phyloP scores from a whole-genome alignment of 768 basidiomycete species.

The Russula brevipes region DNA sequence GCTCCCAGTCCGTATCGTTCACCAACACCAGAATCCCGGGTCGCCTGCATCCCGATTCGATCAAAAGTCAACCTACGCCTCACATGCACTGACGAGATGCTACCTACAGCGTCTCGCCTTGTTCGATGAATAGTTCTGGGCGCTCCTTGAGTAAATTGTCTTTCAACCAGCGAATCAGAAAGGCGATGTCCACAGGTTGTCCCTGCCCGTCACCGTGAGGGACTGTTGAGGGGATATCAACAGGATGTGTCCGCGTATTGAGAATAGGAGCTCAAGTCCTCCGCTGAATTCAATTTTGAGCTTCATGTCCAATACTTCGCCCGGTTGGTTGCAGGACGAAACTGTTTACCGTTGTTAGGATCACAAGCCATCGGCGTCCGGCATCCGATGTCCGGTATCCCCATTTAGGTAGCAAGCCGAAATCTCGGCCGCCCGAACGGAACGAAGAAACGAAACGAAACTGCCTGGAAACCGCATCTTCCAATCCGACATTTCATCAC shows the following conservation, averaged over 20 bases:
- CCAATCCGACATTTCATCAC: too few species aligned
- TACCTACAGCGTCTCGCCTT: slow-evolving; percentile 70
- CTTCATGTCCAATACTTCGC: slow-evolving; percentile 27
- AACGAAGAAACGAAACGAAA: too few species aligned
- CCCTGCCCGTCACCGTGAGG: slow-evolving; percentile 30
- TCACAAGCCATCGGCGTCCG: neutral
- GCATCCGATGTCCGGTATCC: neutral
- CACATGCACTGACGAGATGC: slow-evolving; percentile 1
- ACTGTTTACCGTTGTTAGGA: slow-evolving; percentile 7
- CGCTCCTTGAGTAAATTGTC: slow-evolving; percentile 77
- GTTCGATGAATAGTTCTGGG: slow-evolving; percentile 84
- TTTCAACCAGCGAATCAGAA: slow-evolving; percentile 74
- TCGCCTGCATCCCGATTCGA: slow-evolving; percentile 47
- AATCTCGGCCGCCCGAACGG: too few species aligned
- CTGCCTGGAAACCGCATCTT: too few species aligned
- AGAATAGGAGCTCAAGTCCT: slow-evolving; percentile 82
- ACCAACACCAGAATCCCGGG: slow-evolving; percentile 96
- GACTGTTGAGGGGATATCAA: slow-evolving; percentile 50
- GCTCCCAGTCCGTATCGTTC: slow-evolving; percentile 20
- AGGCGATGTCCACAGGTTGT: slow-evolving; percentile 58
- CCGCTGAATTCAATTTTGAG: slow-evolving; percentile 77
- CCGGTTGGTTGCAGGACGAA: neutral
- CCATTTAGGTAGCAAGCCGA: neutral
- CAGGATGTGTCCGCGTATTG: slow-evolving; percentile 51
- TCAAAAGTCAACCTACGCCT: neutral